phyloP scores from a whole-genome alignment of 257 asterid genomes.

The Salvia miltiorrhiza region DNA sequence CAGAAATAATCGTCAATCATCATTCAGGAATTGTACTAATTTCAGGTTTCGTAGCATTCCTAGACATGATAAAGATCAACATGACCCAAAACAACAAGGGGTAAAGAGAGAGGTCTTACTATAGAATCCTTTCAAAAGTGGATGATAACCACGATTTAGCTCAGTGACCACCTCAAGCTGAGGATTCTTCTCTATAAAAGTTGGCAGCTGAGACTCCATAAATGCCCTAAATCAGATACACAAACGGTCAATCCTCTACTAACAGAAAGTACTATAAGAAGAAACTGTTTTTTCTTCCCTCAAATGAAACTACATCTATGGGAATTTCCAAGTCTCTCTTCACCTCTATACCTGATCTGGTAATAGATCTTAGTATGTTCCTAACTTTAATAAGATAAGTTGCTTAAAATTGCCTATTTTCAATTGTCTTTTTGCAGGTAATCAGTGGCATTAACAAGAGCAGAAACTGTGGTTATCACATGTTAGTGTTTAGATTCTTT shows the following conservation, averaged over 20 bases:
- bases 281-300: neutral
- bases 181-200: conserved; percentile 63
- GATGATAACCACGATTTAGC: conserved; percentile 87
- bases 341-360: too few species aligned
- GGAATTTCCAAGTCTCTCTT: too few species aligned
- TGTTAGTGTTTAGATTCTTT: conserved; percentile 42
- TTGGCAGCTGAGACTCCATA: conserved; percentile 73
- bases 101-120: conserved; percentile 31
- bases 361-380: neutral
- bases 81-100: neutral
- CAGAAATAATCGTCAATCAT: neutral
- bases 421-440: conserved; percentile 52
- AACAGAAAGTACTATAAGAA: too few species aligned
- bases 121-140: conserved; percentile 75
- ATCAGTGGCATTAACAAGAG: conserved; percentile 91
- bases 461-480: conserved; percentile 83
- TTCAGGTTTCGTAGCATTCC: neutral
- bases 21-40: neutral
- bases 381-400: neutral
- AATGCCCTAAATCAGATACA: conserved; percentile 58
- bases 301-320: too few species aligned
- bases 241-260: conserved; percentile 12
- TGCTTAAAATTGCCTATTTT: conserved; percentile 9
- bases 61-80: neutral
- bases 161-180: conserved; percentile 89